Evolutionary conservation across 2,329 filamentous ascomycete species (phyloP), one percentile per base, ranked within the genome.

Genomic region (Leptosphaerulina australis): DNA sequence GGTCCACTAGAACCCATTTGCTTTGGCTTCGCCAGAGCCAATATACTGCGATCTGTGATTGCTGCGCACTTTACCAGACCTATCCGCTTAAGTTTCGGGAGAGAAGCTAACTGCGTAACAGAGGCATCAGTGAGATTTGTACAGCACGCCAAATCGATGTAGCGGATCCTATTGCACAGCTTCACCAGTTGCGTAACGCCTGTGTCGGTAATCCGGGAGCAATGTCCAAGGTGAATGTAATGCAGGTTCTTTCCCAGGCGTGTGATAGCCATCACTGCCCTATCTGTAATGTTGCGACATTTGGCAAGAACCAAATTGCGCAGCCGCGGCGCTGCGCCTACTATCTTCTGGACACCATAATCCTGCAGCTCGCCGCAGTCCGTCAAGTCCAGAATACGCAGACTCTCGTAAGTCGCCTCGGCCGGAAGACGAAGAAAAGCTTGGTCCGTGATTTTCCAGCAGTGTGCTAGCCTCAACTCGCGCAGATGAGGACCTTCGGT

Each of bases 91-190:
- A 99, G 79, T 73, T 99, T 99, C 3, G 94, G 94, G 5, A 99
- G 81, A 11, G 84, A 84, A 4, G 94, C 92, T 28, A 99, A 79
- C 57, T 90, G 87, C 55, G 83, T 88, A 12, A 99, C 88, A 17
- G 92, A 97, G 9, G 82, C 81, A 63, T 99, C 94, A 0, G 94
- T 97, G 53, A 99, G 78, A 62, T 90, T 87, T 11, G 83, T 84
- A 74, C 94, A 99, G 76, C 94, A 97, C n/a, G 94, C 94, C 33
- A 99, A 78, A 69, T 99, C 94, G 58, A 99, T 99, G 71, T 99
- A 99, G 46, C 94, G 84, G 60, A 99, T 97, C 18, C 94, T 85
- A 66, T 93, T 97, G 79, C 94, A 99, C 44, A 80, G 80, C 60
- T 88, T 86, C 29, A 97, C 91, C 24, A 99, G 80, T 46, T 86